Evolutionary conservation across 1,139 yeast species (phyloP).

Genomic region (Hansenula sp.): DNA sequence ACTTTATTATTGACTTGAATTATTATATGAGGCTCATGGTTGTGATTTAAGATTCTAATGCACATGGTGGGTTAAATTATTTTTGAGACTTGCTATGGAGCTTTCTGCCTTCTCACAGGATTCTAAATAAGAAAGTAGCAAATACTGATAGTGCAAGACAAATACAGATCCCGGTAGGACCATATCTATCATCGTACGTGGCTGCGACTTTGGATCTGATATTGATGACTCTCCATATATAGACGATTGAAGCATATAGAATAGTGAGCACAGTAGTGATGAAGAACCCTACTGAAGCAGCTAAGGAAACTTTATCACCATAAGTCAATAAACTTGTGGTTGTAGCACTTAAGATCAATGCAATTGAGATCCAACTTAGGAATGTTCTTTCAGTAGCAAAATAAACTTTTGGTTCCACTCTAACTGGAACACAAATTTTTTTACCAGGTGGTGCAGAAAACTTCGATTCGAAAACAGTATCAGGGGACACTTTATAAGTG

Average conservation of each 20-base stretch:
- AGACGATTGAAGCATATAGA: slow-evolving; percentile 67
- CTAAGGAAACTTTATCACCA: slow-evolving; percentile 62
- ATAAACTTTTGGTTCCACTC: slow-evolving; percentile 83
- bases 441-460: slow-evolving; percentile 77
- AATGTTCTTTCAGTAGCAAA: slow-evolving; percentile 83
- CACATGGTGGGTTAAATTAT: too few relatives aligned
- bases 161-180: slow-evolving; percentile 80
- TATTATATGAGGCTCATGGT: too few relatives aligned
- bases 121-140: slow-evolving; percentile 51
- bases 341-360: slow-evolving; percentile 68
- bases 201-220: slow-evolving; percentile 81
- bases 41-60: too few relatives aligned
- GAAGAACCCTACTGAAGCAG: slow-evolving; percentile 90
- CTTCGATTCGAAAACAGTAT: slow-evolving; percentile 67
- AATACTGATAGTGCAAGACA: slow-evolving; percentile 72
- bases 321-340: slow-evolving; percentile 68
- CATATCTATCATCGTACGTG: slow-evolving; percentile 81
- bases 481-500: slow-evolving; percentile 71
- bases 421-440: slow-evolving; percentile 68
- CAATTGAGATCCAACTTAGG: slow-evolving; percentile 73
- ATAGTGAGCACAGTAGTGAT: slow-evolving; percentile 73
- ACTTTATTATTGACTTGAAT: too few relatives aligned
- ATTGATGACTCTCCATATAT: slow-evolving; percentile 77
- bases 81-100: too few relatives aligned
- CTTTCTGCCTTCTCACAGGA: too few relatives aligned